phyloP scores from a whole-genome alignment of 371 early-diverging fungal genomes.

The Phascolomyces articulosus region DNA sequence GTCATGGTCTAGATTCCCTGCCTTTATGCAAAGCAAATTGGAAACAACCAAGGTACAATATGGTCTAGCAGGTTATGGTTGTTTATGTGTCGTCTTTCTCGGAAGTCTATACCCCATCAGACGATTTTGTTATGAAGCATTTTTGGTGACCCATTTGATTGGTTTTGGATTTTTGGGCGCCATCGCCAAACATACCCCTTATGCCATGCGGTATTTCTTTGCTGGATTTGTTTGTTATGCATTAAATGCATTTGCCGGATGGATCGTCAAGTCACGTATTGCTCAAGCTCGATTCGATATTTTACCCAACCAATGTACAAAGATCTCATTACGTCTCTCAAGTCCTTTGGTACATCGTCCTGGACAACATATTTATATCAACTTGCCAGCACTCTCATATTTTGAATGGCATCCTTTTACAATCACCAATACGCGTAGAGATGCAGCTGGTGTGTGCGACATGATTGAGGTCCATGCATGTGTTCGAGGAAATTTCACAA shows the following conservation, averaged over 20 bases:
- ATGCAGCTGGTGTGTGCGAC: conserved; percentile 23
- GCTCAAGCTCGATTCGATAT: conserved; percentile 51
- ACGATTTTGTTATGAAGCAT: conserved; percentile 49
- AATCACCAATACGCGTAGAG: conserved; percentile 37
- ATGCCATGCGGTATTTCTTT: conserved; percentile 64
- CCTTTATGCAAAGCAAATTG: conserved; percentile 41
- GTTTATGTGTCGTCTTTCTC: conserved; percentile 51
- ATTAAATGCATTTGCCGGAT: conserved; percentile 55
- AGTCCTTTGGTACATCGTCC: conserved; percentile 44
- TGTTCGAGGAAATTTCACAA: conserved; percentile 60
- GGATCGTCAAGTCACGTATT: conserved; percentile 55
- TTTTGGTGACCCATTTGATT: conserved; percentile 51
- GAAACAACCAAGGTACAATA: conserved; percentile 48
- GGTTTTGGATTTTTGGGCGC: conserved; percentile 54
- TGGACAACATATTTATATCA: conserved; percentile 62
- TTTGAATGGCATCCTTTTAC: conserved; percentile 71
- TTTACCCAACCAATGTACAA: conserved; percentile 46
- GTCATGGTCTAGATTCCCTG: conserved; percentile 52
- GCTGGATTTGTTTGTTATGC: conserved; percentile 53
- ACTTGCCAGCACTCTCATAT: conserved; percentile 54
- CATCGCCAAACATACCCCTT: conserved; percentile 60
- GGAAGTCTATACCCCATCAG: conserved; percentile 57
- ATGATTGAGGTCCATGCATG: conserved; percentile 47
- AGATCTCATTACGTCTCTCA: conserved; percentile 43
- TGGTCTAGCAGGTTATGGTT: conserved; percentile 56